Percentiles rank a stretch among this genome's conserved stretches.
These are phyloP conservation scores for Clathrospora elynae DNA, from an alignment of 2,329 filamentous ascomycete species.

Conservation along the genomic window DNA sequence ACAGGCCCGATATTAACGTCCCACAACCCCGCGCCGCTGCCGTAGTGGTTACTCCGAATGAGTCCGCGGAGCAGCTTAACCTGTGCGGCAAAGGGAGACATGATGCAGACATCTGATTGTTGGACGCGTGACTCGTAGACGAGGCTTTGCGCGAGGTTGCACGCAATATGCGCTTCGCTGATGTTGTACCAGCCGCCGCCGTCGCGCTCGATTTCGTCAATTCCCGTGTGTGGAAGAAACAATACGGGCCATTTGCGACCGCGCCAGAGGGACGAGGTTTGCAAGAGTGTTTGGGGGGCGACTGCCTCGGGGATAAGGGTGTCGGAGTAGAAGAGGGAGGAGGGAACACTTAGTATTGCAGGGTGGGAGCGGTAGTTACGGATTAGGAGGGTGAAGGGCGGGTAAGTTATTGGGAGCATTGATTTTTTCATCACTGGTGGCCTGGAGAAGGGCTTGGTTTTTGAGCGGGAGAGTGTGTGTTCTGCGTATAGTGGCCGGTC, in stretches of 20 bases:
- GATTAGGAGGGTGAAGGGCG: conserved; percentile 53
- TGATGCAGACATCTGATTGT: conserved; percentile 51
- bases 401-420: conserved; percentile 50
- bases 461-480: conserved; percentile 50
- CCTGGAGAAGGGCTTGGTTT: conserved; percentile 26
- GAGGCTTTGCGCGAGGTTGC: conserved; percentile 36
- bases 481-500: conserved; percentile 44
- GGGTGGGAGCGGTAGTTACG: conserved; percentile 56
- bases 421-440: conserved; percentile 35
- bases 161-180: conserved; percentile 39
- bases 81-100: conserved; percentile 54
- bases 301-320: conserved; percentile 51
- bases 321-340: conserved; percentile 52
- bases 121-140: conserved; percentile 29
- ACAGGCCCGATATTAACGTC: conserved; percentile 54
- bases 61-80: conserved; percentile 48
- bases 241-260: conserved; percentile 51
- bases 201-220: conserved; percentile 51
- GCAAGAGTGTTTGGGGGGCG: conserved; percentile 25
- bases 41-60: conserved; percentile 35
- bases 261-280: conserved; percentile 46
- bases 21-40: conserved; percentile 30
- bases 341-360: conserved; percentile 52
- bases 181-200: conserved; percentile 49
- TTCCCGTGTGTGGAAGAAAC: conserved; percentile 46